Evolutionary conservation across 148 eudicot genomes (phyloP).

Genomic region (Persicaria maculosa): DNA sequence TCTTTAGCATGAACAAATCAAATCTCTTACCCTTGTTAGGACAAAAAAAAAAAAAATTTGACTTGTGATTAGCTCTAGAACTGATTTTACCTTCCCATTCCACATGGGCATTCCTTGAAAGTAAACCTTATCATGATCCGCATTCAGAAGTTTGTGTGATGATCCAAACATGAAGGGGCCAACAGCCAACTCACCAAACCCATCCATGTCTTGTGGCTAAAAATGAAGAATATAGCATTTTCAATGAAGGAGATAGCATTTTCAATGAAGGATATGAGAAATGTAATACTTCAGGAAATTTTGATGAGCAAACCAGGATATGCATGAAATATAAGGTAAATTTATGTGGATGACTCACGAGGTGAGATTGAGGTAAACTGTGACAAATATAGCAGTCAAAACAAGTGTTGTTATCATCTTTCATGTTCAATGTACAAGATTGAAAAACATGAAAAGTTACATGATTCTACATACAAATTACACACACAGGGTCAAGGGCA

Average conservation of each 20-base stretch:
- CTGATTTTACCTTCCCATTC: constrained; percentile 61
- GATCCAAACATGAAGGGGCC: constrained; percentile 81
- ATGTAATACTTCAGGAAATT: background rate
- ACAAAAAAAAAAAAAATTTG: no score
- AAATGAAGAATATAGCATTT: constrained; percentile 1
- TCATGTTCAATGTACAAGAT: background rate
- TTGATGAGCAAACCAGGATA: background rate
- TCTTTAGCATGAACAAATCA: no score
- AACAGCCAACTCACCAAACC: constrained; percentile 88
- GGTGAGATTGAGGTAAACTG: background rate
- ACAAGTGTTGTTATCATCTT: background rate
- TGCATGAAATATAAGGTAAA: background rate
- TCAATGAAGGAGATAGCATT: background rate
- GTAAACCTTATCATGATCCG: constrained; percentile 74
- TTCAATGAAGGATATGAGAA: background rate
- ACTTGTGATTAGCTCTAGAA: background rate
- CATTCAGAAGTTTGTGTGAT: constrained; percentile 76
- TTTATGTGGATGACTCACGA: background rate
- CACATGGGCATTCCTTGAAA: constrained; percentile 81
- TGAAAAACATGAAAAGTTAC: background rate
- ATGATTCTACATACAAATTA: background rate
- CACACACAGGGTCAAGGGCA: background rate
- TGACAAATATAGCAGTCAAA: background rate
- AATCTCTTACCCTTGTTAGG: no score
- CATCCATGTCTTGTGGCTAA: constrained; percentile 59